Conservation (phyloP, 2,329 filamentous ascomycete species). For the Aquanectria penicillioides region DNA sequence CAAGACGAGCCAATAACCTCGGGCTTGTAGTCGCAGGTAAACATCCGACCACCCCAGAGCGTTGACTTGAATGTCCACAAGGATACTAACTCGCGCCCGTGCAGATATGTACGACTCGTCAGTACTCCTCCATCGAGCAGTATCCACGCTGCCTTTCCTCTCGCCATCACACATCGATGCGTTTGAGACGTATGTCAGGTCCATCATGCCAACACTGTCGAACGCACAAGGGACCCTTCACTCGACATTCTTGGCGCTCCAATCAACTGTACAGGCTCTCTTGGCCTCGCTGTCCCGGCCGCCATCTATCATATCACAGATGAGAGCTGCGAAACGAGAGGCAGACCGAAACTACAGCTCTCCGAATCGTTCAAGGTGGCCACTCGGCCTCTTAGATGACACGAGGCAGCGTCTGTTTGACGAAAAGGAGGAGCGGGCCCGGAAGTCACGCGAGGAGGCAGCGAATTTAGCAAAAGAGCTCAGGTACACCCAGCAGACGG, state of each 20-base stretch:
- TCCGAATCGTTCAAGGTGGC: conserved; percentile 81
- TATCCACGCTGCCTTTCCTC: conserved; percentile 71
- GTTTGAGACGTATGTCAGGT: conserved; percentile 76
- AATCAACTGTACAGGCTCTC: conserved; percentile 84
- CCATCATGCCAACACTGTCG: conserved; percentile 73
- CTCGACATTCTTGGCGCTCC: conserved; percentile 79
- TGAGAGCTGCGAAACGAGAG: conserved; percentile 77
- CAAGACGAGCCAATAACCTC: conserved; percentile 80
- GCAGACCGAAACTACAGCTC: conserved; percentile 83
- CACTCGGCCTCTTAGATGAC: conserved; percentile 84
- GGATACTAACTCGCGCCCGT: conserved; percentile 39
- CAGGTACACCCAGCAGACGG: conserved; percentile 91
- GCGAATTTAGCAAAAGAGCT: conserved; percentile 82
- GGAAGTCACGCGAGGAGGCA: conserved; percentile 75
- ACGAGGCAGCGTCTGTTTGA: conserved; percentile 83
- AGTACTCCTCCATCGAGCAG: conserved; percentile 61
- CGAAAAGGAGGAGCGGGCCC: conserved; percentile 84
- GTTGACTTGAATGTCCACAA: conserved; percentile 23
- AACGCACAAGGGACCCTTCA: conserved; percentile 80
- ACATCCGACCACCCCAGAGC: no score
- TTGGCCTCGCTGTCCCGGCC: conserved; percentile 83
- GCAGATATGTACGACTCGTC: conserved; percentile 76
- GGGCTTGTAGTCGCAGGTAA: conserved; percentile 71
- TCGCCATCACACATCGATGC: conserved; percentile 75
- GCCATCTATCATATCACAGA: conserved; percentile 78